Conservation (phyloP, 2,329 filamentous ascomycete genomes). For the Colletotrichum phormii region DNA sequence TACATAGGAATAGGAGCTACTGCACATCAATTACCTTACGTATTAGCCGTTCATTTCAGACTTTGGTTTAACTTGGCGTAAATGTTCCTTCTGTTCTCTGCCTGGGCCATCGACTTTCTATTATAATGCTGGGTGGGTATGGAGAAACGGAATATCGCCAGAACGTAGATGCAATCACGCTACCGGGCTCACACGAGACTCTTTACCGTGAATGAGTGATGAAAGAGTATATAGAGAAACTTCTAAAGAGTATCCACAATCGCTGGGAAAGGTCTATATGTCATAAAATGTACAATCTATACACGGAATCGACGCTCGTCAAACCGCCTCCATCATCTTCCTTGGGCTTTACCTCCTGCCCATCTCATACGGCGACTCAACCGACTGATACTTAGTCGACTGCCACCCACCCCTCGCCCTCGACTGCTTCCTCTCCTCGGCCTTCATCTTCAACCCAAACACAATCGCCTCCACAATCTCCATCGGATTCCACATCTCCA, state of each 20-base stretch:
- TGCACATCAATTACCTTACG: neutral
- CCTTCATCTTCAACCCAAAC: constrained; percentile 29
- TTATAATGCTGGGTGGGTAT: no score
- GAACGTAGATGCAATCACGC: no score
- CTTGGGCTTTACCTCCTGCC: no score
- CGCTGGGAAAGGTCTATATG: neutral
- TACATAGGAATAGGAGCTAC: neutral
- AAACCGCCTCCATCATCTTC: neutral
- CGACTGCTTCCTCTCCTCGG: constrained; percentile 17
- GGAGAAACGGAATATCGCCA: no score
- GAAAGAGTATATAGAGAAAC: neutral
- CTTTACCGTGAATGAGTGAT: no score
- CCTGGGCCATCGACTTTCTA: no score
- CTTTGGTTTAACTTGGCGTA: neutral
- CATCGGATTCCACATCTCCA: constrained; percentile 30
- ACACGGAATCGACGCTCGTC: neutral
- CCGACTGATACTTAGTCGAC: neutral
- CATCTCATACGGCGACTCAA: neutral
- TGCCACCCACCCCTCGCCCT: neutral
- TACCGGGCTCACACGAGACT: no score
- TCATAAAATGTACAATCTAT: neutral
- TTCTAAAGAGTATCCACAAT: neutral
- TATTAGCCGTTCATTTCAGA: neutral
- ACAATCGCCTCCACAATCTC: constrained; percentile 22
- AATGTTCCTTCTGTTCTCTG: rapidly evolving